phyloP scores from a whole-genome alignment of 768 basidiomycete genomes.

The Russula compacta region DNA sequence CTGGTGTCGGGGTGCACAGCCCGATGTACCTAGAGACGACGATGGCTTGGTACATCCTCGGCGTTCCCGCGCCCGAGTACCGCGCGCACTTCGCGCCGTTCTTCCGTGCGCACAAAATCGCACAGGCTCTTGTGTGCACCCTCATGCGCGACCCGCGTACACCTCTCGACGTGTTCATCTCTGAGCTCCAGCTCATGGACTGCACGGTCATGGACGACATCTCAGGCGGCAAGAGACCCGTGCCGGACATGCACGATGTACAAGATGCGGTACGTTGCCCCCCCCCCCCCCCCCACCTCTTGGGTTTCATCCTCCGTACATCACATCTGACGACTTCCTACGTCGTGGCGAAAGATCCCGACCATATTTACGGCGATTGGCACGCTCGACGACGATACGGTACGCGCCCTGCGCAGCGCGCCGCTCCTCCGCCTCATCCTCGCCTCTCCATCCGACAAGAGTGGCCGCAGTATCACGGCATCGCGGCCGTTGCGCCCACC shows the following conservation, averaged over 20 bases:
- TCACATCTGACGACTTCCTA: background rate
- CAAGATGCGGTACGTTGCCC: slow-evolving; percentile 9
- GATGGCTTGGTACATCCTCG: slow-evolving; percentile 1
- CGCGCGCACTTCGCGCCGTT: background rate
- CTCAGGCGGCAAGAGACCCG: background rate
- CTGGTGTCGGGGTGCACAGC: slow-evolving; percentile 28
- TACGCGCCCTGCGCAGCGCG: background rate
- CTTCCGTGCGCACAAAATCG: slow-evolving; percentile 9
- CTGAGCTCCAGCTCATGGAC: slow-evolving; percentile 1
- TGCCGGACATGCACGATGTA: background rate
- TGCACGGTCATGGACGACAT: background rate
- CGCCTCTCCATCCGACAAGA: background rate
- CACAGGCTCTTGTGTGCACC: slow-evolving; percentile 6
- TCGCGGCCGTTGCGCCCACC: background rate
- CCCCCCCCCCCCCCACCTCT: too few relatives aligned
- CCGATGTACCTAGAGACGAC: slow-evolving; percentile 48
- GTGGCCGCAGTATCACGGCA: background rate
- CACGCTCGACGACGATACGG: slow-evolving; percentile 5
- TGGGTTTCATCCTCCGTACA: background rate
- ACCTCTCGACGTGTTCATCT: background rate
- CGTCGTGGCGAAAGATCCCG: background rate
- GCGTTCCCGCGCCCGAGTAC: background rate
- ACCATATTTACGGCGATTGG: slow-evolving; percentile 2
- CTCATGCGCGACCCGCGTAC: background rate
- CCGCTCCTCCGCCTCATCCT: slow-evolving; percentile 7